Base-by-base conservation (phyloP, 1,139 yeast species). In the Spathaspora sp. region DNA sequence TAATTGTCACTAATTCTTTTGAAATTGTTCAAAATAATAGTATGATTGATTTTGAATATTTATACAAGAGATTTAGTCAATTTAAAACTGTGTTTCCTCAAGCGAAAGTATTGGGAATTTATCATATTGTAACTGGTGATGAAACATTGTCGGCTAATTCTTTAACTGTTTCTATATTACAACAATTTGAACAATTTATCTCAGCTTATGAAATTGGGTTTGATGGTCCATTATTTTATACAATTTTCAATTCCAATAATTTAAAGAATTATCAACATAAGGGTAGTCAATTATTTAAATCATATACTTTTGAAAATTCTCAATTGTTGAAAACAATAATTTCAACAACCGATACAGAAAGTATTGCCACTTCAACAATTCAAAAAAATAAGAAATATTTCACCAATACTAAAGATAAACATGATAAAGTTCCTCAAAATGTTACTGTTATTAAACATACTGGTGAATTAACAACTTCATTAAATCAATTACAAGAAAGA, bases 101-200 rank as follows among this genome's bases (percentile, higher is more conserved):
- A 25, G 57, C 56, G 25, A 45, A 51, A 10, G 51, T 69, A 4
- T 51, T 70, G 7, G 76, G 76, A 0, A 38, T 68, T 1, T 71
- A 68, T 48, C 60, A 60, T 11, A 50, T 67, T 2, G 42, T 44
- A 7, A 20, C 47, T 8, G 41, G 36, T 7, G 20, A 47, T 7
- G 36, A 26, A 9, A n/a, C 39, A 7, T 24, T 4, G 37, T 41
- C 24, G 39, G 43, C 51, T 10, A 48, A 62, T 10, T 16, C 37
- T 6, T 38, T 48, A 5, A 42, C 56, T 6, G 25, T 44, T 11
- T 25, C 37, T 18, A 13, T 36, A 11, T 24, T 40, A 17, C 44
- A 44, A 18, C 37, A 45, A 24, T 17, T 46, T n/a, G 48, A 50
- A 38, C 45, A 33, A 34, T 42, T 48, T 18, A n/a, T 40, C 16